Conservation (phyloP, 163 green algal genomes). For the Coccomyxa subellipsoidea region DNA sequence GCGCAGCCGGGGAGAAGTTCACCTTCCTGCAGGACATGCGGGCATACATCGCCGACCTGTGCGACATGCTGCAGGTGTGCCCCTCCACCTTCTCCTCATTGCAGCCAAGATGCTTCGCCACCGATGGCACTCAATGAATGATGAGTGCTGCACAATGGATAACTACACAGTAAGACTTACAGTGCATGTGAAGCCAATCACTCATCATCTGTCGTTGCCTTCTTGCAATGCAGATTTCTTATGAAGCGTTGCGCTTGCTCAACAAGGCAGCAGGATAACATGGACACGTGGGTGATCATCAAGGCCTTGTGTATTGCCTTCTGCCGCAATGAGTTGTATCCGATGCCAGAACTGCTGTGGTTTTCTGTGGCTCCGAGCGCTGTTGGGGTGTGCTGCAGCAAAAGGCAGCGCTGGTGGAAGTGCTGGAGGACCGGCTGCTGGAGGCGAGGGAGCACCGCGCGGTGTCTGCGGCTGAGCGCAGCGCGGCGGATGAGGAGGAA, state of each 20-base stretch:
- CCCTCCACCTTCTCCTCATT: not conserved
- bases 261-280: no score
- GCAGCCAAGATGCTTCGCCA: no score
- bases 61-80: conserved; percentile 68
- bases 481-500: conserved; percentile 24
- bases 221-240: no score
- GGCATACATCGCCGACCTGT: conserved; percentile 76
- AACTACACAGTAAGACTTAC: no score
- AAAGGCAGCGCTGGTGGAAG: conserved; percentile 78
- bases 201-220: no score
- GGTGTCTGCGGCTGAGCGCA: not conserved
- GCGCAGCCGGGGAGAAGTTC: conserved; percentile 42
- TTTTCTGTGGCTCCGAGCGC: not conserved
- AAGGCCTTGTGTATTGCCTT: no score
- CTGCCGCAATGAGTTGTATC: no score
- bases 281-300: no score
- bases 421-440: conserved; percentile 66
- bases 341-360: not conserved
- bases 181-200: no score
- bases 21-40: conserved; percentile 52
- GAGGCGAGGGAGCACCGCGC: conserved; percentile 26
- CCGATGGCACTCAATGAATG: no score
- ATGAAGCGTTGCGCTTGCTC: no score
- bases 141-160: no score
- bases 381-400: conserved; percentile 18